Base-by-base conservation (phyloP, 179 eudicot genomes). In the Spinacia oleracea region DNA sequence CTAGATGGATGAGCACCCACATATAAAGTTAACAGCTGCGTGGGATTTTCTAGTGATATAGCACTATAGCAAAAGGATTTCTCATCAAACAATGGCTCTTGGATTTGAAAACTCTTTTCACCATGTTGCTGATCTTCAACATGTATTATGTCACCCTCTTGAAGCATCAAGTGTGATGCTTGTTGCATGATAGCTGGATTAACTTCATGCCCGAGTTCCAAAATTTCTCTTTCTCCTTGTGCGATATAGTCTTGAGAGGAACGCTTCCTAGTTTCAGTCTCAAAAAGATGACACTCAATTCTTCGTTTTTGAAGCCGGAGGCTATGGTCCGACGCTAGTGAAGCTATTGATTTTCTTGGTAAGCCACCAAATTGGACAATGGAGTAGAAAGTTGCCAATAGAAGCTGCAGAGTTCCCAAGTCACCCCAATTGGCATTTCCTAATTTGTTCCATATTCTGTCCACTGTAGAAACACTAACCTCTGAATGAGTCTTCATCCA, bases 391-490 rank as follows among this genome's bases (percentile, higher is more conserved):
- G 92, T 94, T 25, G 94, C 92, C 79, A 89, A 64, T 78, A 94
- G 87, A 78, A 90, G 76, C 70, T 94, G 98, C 66, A 94, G 72
- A 32, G 90, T 85, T 69, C 94, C 98, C 5, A 91, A 78, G 80
- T 94, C 98, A 3, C 96, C 89, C 98, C 98, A 94, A 55, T 92
- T 94, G 29, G 91, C 88, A 80, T 94, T 94, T 75, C 98, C 98
- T 34, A 94, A 85, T 80, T 90, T 92, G 88, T 92, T 93, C 97
- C 97, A 93, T 76, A 93, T 85, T 32, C 88, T 80, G 58, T 93
- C 94, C 27, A 90, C 90, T 6, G 85, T 89, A 60, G 97, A 90
- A 50, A 91, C 84, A 46, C 82, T 81, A 21, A 93, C 87, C 78
- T 87, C 91, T 8, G 92, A 86, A 59, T 93, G 90, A 73, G 56